Evolutionary conservation across 1,284 basidiomycete genomes (phyloP).

Genomic region (Pisolithus thermaeus): DNA sequence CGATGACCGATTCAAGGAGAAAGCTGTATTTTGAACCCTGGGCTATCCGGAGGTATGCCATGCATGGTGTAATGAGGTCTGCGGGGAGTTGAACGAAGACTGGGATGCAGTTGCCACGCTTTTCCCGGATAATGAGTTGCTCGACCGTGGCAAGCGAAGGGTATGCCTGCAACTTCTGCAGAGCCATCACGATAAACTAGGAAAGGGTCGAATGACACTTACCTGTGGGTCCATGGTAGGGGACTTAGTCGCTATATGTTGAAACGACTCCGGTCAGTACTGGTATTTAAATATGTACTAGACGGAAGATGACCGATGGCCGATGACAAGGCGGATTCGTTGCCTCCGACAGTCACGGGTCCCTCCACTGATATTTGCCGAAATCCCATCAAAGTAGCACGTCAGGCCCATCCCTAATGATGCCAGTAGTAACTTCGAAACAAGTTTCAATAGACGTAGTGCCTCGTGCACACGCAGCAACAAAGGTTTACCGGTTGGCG

Average conservation of each 20-base stretch:
- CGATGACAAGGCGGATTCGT: no score
- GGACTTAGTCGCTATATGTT: background rate
- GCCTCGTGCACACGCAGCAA: no score
- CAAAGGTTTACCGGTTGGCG: no score
- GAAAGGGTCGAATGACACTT: constrained; percentile 14
- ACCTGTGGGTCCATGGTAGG: constrained; percentile 57
- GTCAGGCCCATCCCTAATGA: no score
- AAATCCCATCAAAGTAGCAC: no score
- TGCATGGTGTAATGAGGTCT: constrained; percentile 95
- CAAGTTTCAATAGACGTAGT: no score
- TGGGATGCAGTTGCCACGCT: constrained; percentile 87
- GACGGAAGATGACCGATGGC: no score
- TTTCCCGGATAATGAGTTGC: constrained; percentile 68
- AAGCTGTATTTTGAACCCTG: constrained; percentile 92
- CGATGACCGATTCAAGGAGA: constrained; percentile 86
- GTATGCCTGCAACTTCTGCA: constrained; percentile 57
- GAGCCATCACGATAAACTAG: constrained; percentile 1
- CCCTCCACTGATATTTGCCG: no score
- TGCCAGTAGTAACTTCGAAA: no score
- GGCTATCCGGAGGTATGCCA: constrained; percentile 91
- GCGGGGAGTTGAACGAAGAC: constrained; percentile 91
- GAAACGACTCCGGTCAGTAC: no score
- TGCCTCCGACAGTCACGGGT: no score
- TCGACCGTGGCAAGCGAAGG: constrained; percentile 69
- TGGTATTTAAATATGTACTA: no score